Base-by-base conservation (phyloP, 2,329 filamentous ascomycete genomes). In the Aspergillus sp. region DNA sequence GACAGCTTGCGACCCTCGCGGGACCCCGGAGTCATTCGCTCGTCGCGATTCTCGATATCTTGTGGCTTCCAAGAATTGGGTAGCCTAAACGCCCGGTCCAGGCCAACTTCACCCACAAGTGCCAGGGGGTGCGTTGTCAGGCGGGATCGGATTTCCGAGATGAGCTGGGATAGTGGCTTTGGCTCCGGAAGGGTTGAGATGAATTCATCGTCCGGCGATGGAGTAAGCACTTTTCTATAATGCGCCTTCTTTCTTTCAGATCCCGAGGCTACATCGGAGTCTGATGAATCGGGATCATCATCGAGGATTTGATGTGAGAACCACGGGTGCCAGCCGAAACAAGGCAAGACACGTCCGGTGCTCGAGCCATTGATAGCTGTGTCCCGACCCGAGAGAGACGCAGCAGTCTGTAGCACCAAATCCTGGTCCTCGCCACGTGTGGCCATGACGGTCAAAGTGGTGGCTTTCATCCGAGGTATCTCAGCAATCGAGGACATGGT, bases 251-350 rank as follows among this genome's bases (percentile, higher is more conserved):
- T 77, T 3, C 73, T 68, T 5, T 65, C 67, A 11, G 47, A 39
- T 31, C 67, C 63, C 12, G 55, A 49, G 24, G 36, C 10, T 29
- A 39, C 29, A 10, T 58, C 52, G 18, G 55, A 32, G 31, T 61
- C 65, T 68, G 74, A 70, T 20, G 63, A 39, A 6, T 53, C 50
- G 16, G 56, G 46, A 3, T 53, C 61, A 55, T 85, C 78, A 63
- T 81, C 76, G 64, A 81, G 80, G 68, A 88, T 82, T 61, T 86
- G 84, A 68, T 89, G 81, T 0, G 86, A 85, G 69, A 88, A 88
- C 86, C 86, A 89, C 0, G 86, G 86, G 72, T 89, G 86, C 86
- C 86, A 89, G 42, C 86, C 86, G 69, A 88, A 89, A 54, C 83
- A 84, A 0, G 86, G 86, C 0, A 88, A 67, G 26, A 88, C 74